Base-by-base conservation (phyloP, 495 filamentous ascomycete species). In the Hyaloscypha hepaticicola region DNA sequence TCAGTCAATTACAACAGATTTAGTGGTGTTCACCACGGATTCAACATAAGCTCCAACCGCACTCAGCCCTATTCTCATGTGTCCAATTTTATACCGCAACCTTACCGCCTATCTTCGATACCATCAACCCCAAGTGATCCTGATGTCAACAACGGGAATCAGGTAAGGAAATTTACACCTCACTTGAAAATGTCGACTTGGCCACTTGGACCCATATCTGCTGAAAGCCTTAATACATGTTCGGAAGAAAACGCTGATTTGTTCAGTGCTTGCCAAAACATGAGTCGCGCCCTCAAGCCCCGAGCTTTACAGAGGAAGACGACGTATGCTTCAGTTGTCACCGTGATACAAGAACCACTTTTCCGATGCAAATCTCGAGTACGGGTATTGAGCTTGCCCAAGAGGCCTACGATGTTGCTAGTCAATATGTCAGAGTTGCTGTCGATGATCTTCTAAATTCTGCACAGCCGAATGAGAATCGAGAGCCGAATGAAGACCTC, bases 11-110 rank as follows among this genome's bases (percentile, higher is more conserved):
- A 33, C 51, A 50, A 31, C 34, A 51, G 31, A 5, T 58, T 64
- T 31, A 25, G 53, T 26, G 38, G 38, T 25, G 41, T 64, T 33
- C 55, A 53, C 7, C 61, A 57, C 57, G 53, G 61, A n/a, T 64
- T 64, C 26, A 56, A 64, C 12, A 38, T 12, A 9, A 2, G n/a
- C 53, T 57, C 28, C 53, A 57, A 45, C 19, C 38, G 38, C 9
- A 14, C 38, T 4, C 19, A 1, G 11, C 38, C 38, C 0, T 45
- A 45, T 19, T 16, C 38, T 45, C 38, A 0, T 45, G 16, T 45
- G 12, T 45, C 38, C 11, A 45, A 45, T 45, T 16, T 16, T 4
- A 16, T 4, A 16, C 7, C 6, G 11, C 38, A 45, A 16, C 38
- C 6, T 16, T 16, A 45, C 38, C 38, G 5, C 19, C 38, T 14